A percentile compares a stretch with the other conserved stretches of the same genome.
Evolutionary conservation across 2,329 filamentous ascomycete species (phyloP).

Genomic region (Fusarium albidum): DNA sequence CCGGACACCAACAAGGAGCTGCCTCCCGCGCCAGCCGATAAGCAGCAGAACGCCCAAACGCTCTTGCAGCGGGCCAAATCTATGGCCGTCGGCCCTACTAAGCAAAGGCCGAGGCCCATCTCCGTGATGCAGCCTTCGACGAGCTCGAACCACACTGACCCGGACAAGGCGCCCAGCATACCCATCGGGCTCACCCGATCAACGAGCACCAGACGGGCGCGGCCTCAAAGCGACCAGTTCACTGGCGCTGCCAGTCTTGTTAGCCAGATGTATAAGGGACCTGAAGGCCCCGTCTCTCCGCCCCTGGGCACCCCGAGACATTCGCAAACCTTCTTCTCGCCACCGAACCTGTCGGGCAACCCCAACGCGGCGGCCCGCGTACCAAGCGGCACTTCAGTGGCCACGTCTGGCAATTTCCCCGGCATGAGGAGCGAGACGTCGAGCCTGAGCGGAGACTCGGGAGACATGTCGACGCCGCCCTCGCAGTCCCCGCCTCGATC

Average conservation of each 20-base stretch:
- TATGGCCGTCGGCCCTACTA: slow-evolving; percentile 59
- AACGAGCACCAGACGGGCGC: slow-evolving; percentile 60
- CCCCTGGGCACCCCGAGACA: slow-evolving; percentile 65
- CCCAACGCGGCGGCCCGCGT: slow-evolving; percentile 60
- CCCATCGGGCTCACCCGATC: slow-evolving; percentile 69
- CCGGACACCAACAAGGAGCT: slow-evolving; percentile 82
- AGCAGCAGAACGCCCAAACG: slow-evolving; percentile 52
- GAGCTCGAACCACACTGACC: slow-evolving; percentile 65
- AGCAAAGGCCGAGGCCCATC: slow-evolving; percentile 62
- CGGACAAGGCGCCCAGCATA: slow-evolving; percentile 78
- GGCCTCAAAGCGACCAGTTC: slow-evolving; percentile 72
- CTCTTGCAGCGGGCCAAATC: slow-evolving; percentile 70
- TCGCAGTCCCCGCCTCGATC: slow-evolving; percentile 63
- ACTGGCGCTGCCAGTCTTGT: slow-evolving; percentile 75
- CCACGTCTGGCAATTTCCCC: slow-evolving; percentile 70
- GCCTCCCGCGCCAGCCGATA: slow-evolving; percentile 67
- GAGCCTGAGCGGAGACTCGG: slow-evolving; percentile 74
- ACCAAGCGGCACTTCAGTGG: slow-evolving; percentile 57
- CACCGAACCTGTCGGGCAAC: slow-evolving; percentile 58
- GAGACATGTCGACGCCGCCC: slow-evolving; percentile 55
- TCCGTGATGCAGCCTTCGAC: slow-evolving; percentile 60
- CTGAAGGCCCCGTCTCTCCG: slow-evolving; percentile 69
- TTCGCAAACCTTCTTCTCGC: slow-evolving; percentile 70
- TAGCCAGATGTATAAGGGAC: slow-evolving; percentile 88
- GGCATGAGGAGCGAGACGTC: slow-evolving; percentile 73